Evolutionary conservation across 1,284 basidiomycete species (phyloP).

Genomic region (Sporisorium graminicola): DNA sequence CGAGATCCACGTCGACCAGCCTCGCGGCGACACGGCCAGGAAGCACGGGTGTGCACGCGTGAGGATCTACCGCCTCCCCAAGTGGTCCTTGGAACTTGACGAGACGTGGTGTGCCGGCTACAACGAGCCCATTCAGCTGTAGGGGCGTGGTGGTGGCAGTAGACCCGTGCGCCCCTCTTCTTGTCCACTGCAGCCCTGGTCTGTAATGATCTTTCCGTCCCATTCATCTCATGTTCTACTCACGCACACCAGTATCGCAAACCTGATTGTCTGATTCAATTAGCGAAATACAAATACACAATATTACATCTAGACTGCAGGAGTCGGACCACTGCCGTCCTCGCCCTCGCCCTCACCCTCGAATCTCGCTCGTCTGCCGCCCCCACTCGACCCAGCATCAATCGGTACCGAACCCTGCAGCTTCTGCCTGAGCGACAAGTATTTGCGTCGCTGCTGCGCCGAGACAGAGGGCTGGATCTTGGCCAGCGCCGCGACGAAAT

Average conservation of each 20-base stretch:
- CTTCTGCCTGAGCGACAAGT: constrained; percentile 70
- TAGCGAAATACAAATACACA: constrained; percentile 20
- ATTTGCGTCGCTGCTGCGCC: constrained; percentile 81
- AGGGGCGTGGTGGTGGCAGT: too few relatives aligned
- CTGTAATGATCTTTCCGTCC: too few relatives aligned
- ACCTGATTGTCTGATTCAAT: not conserved
- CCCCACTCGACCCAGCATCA: constrained; percentile 10
- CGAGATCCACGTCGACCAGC: constrained; percentile 17
- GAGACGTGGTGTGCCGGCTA: constrained; percentile 23
- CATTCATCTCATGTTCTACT: too few relatives aligned
- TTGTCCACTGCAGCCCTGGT: too few relatives aligned
- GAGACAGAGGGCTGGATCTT: constrained; percentile 92
- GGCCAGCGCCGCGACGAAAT: constrained; percentile 82
- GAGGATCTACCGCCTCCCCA: constrained; percentile 9
- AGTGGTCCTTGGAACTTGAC: constrained; percentile 5
- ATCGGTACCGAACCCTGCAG: constrained; percentile 47
- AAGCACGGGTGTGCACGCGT: constrained; percentile 11
- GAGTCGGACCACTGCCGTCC: constrained; percentile 4
- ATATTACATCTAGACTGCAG: constrained; percentile 10
- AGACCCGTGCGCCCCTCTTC: not conserved
- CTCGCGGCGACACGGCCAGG: not conserved
- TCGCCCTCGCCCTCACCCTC: constrained; percentile 20
- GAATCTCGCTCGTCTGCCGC: constrained; percentile 6
- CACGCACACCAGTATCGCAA: too few relatives aligned
- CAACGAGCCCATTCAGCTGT: constrained; percentile 23